Conservation (phyloP, 2,329 filamentous ascomycete species). For the Ascochyta rabiei region DNA sequence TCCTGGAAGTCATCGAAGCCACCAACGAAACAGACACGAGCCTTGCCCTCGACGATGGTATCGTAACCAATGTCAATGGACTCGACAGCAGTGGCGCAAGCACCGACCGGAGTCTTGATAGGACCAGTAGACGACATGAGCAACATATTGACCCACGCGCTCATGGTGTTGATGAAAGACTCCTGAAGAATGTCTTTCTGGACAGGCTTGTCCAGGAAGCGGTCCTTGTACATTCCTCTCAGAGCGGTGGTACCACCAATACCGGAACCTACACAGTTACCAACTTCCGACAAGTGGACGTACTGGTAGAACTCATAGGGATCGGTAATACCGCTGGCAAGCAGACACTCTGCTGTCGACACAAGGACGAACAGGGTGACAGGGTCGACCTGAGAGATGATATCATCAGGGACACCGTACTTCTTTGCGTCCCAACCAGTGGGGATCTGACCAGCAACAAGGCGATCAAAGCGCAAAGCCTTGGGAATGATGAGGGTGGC, state of each 20-base stretch:
- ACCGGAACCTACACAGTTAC: slow-evolving; percentile 97
- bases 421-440: slow-evolving; percentile 96
- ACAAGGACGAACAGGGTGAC: slow-evolving; percentile 95
- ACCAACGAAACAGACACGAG: slow-evolving; percentile 94
- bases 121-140: slow-evolving; percentile 94
- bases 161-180: slow-evolving; percentile 99
- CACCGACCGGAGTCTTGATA: slow-evolving; percentile 98
- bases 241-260: slow-evolving; percentile 94
- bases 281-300: slow-evolving; percentile 95
- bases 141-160: slow-evolving; percentile 99
- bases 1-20: slow-evolving; percentile 99
- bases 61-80: slow-evolving; percentile 98
- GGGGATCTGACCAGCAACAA: slow-evolving; percentile 95
- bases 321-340: slow-evolving; percentile 94
- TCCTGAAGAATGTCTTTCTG: slow-evolving; percentile 99
- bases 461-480: slow-evolving; percentile 93
- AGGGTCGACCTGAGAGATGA: slow-evolving; percentile 95
- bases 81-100: slow-evolving; percentile 95
- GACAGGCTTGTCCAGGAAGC: slow-evolving; percentile 93
- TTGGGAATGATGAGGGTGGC: slow-evolving; percentile 95
- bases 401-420: slow-evolving; percentile 96
- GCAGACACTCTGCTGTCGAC: slow-evolving; percentile 86
- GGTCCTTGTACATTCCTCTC: slow-evolving; percentile 97
- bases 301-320: slow-evolving; percentile 99
- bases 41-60: slow-evolving; percentile 98